Evolutionary conservation across 805 yeast species (phyloP).

Genomic region (Candida bentonensis): DNA sequence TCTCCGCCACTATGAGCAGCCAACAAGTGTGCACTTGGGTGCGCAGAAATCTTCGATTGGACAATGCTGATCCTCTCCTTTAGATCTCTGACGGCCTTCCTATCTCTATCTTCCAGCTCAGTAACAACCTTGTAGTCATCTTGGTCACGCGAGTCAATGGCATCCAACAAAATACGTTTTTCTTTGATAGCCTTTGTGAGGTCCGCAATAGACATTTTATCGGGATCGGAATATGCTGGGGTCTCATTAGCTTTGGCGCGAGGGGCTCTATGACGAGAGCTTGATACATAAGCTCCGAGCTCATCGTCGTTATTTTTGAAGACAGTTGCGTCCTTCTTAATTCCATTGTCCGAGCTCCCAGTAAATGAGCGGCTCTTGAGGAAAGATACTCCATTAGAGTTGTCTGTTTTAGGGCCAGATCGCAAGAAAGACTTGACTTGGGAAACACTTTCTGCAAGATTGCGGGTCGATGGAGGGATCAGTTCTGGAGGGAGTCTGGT

Average conservation of each 20-base stretch:
- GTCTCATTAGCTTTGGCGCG: slow-evolving; percentile 3
- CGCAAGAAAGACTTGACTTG: slow-evolving; percentile 55
- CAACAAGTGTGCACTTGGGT: slow-evolving; percentile 12
- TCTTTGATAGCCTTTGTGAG: slow-evolving; percentile 56
- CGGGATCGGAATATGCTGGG: slow-evolving; percentile 2
- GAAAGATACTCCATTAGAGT: slow-evolving; percentile 17
- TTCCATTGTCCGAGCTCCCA: slow-evolving; percentile 14
- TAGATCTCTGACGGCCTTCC: slow-evolving; percentile 47
- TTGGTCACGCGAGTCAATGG: slow-evolving; percentile 50
- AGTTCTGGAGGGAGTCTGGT: slow-evolving; percentile 72
- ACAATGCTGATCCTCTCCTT: slow-evolving; percentile 42
- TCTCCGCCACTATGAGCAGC: slow-evolving; percentile 25
- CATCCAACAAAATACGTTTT: slow-evolving; percentile 54
- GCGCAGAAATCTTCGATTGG: slow-evolving; percentile 24
- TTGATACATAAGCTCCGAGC: slow-evolving; percentile 44
- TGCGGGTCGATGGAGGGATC: slow-evolving; percentile 71
- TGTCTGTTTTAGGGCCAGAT: slow-evolving; percentile 6
- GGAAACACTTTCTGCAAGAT: slow-evolving; percentile 55
- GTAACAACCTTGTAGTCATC: slow-evolving; percentile 24
- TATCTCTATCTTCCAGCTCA: slow-evolving; percentile 25
- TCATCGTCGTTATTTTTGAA: slow-evolving; percentile 64
- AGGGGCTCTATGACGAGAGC: slow-evolving; percentile 41
- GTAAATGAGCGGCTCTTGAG: slow-evolving; percentile 22
- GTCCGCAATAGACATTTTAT: slow-evolving; percentile 29
- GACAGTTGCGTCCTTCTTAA: slow-evolving; percentile 34